Evolutionary conservation across 495 filamentous ascomycete species (phyloP).

Genomic region (Neurospora sublineolata): DNA sequence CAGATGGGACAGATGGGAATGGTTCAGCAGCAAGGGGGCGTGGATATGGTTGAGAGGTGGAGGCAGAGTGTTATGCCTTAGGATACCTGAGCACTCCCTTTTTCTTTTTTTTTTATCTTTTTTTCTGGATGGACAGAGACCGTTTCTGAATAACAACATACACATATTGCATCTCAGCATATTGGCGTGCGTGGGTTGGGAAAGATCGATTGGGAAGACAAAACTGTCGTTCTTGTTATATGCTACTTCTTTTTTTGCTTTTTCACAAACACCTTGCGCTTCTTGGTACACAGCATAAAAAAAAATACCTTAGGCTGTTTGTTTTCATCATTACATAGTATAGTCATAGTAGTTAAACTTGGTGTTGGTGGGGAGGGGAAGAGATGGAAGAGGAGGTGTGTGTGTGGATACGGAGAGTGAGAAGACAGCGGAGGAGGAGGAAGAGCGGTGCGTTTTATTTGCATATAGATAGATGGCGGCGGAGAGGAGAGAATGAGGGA

Average conservation of each 20-base stretch:
- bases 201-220: not conserved
- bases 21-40: constrained; percentile 36
- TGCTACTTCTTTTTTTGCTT: not conserved
- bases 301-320: not conserved
- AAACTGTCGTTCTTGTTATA: not conserved
- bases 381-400: not conserved
- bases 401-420: too few species aligned
- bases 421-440: not conserved
- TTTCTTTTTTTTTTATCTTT: not conserved
- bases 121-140: not conserved
- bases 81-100: not conserved
- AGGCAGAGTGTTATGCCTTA: constrained; percentile 63
- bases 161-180: not conserved
- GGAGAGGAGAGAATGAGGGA: not conserved
- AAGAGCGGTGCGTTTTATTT: not conserved
- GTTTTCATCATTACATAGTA: not conserved
- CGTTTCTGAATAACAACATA: not conserved
- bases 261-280: not conserved
- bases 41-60: constrained; percentile 83
- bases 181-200: not conserved
- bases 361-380: not conserved
- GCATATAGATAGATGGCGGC: not conserved
- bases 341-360: not conserved
- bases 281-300: not conserved
- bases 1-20: not conserved